A percentile compares a stretch with the other conserved stretches of the same genome.
These are phyloP conservation scores for Ramaria sp. DNA, from an alignment of 768 basidiomycete species.

Conservation along the genomic window DNA sequence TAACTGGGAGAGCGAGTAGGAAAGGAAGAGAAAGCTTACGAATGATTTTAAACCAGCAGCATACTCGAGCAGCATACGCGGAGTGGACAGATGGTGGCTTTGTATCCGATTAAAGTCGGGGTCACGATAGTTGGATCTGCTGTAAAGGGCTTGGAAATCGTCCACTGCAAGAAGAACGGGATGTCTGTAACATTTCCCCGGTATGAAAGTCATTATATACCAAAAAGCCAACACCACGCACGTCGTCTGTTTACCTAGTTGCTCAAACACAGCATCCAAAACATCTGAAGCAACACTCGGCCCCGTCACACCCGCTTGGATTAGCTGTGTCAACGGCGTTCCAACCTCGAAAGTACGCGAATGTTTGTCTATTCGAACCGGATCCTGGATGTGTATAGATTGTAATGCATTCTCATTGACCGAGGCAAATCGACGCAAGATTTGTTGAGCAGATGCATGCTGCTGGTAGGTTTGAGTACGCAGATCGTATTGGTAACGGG, in stretches of 20 bases:
- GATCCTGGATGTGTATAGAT: conserved; percentile 29
- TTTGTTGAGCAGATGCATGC: conserved; percentile 49
- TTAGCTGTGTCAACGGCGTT: conserved; percentile 41
- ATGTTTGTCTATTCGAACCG: conserved; percentile 37
- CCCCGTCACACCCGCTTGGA: conserved; percentile 47
- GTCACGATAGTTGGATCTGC: conserved; percentile 56
- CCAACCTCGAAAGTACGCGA: conserved; percentile 33
- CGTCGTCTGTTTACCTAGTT: conserved; percentile 55
- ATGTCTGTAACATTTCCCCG: conserved; percentile 29
- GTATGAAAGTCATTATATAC: background rate
- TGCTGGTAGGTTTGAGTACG: conserved; percentile 72
- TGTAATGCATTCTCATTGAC: conserved; percentile 42
- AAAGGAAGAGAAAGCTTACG: conserved; percentile 31
- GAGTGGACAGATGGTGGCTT: conserved; percentile 70
- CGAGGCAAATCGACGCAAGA: conserved; percentile 47
- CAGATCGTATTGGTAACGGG: conserved; percentile 61
- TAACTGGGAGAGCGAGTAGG: background rate
- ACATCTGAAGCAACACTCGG: conserved; percentile 41
- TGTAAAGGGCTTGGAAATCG: conserved; percentile 77
- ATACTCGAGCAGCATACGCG: conserved; percentile 68
- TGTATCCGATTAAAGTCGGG: conserved; percentile 60
- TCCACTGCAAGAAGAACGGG: conserved; percentile 82
- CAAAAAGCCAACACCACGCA: conserved; percentile 24
- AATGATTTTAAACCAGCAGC: conserved; percentile 60
- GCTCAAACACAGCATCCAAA: conserved; percentile 46